phyloP scores from a whole-genome alignment of 1,284 basidiomycete species.

The Ustilago tritici region DNA sequence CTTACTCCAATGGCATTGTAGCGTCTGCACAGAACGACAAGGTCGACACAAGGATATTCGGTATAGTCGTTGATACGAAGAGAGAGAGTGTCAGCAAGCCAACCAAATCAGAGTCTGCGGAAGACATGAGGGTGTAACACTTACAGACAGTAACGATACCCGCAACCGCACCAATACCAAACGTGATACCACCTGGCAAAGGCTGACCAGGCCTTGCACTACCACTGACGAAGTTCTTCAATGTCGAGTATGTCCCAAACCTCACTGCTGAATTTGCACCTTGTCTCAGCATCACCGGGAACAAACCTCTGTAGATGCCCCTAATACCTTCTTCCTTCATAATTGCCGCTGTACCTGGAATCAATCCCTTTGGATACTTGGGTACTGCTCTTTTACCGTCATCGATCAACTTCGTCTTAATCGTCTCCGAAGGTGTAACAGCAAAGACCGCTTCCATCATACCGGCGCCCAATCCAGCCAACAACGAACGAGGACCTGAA shows the following conservation, averaged over 20 bases:
- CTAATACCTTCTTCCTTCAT: constrained; percentile 82
- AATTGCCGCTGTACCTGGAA: constrained; percentile 86
- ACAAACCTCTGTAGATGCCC: constrained; percentile 89
- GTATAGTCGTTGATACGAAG: not conserved
- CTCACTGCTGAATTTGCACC: constrained; percentile 95
- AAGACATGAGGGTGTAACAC: not conserved
- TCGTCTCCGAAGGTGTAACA: constrained; percentile 96
- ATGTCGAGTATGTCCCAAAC: constrained; percentile 93
- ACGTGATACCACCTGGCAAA: constrained; percentile 88
- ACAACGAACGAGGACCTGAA: constrained; percentile 34
- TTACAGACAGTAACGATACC: constrained; percentile 93
- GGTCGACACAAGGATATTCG: too few relatives aligned
- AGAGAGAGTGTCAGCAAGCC: not conserved
- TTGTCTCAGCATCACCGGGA: constrained; percentile 97
- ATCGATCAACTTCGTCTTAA: constrained; percentile 99
- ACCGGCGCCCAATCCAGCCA: constrained; percentile 92
- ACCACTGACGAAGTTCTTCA: constrained; percentile 86
- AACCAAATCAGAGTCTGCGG: not conserved
- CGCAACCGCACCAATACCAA: constrained; percentile 91
- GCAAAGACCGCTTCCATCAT: constrained; percentile 94
- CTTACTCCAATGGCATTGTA: constrained; percentile 64
- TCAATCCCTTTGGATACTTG: constrained; percentile 82
- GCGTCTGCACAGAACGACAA: too few relatives aligned
- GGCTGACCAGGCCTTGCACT: constrained; percentile 84
- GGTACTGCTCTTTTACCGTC: constrained; percentile 87